phyloP scores from a whole-genome alignment of 306 rosid species.

The Pyrus pyrifolia region DNA sequence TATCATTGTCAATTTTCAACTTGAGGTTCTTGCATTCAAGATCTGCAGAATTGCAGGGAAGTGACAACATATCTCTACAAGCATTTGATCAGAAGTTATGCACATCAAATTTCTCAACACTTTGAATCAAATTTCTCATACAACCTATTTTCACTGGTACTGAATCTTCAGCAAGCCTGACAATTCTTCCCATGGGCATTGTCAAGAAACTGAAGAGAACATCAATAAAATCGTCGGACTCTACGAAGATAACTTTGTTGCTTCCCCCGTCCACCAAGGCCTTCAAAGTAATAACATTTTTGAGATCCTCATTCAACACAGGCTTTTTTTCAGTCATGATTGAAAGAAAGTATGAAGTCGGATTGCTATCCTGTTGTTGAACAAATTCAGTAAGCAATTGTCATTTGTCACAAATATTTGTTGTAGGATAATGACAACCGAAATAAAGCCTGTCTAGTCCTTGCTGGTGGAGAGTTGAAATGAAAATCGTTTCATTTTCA shows the following conservation, averaged over 20 bases:
- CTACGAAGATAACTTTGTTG: background rate
- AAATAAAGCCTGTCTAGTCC: no score
- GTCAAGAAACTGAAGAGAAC: conserved; percentile 13
- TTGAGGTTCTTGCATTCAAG: background rate
- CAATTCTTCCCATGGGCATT: background rate
- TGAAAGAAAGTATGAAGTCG: background rate
- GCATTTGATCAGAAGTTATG: background rate
- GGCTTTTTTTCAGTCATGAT: background rate
- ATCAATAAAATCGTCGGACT: background rate
- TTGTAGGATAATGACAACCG: no score
- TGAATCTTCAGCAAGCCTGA: background rate
- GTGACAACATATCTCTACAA: background rate
- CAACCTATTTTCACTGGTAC: background rate
- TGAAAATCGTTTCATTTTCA: no score
- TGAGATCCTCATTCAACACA: no score
- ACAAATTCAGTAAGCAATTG: no score
- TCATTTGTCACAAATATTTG: no score
- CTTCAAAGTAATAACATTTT: background rate
- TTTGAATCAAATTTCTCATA: background rate
- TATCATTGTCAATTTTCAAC: background rate
- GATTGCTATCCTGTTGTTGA: no score
- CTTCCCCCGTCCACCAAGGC: conserved; percentile 7
- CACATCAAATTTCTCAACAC: background rate
- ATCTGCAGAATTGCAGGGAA: background rate
- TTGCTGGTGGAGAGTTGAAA: no score